Conservation (phyloP, 1,139 yeast species). For the Entelexis sorbosivorans region DNA sequence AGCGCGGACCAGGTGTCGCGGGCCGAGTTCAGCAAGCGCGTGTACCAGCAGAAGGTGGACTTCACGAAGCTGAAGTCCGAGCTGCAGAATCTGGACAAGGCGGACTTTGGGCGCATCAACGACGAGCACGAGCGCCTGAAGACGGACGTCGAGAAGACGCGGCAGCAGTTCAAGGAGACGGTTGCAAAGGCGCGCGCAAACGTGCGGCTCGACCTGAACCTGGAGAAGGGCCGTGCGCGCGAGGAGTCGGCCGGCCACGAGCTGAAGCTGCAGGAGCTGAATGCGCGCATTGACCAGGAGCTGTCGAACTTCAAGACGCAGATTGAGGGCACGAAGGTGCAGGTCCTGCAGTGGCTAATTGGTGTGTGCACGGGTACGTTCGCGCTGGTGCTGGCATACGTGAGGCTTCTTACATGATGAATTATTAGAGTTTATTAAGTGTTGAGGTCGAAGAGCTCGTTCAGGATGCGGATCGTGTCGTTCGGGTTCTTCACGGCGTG, state of each 20-base stretch:
- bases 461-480: slow-evolving; percentile 77
- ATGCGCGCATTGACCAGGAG: slow-evolving; percentile 90
- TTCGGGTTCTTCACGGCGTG: slow-evolving; percentile 83
- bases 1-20: slow-evolving; percentile 69
- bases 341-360: slow-evolving; percentile 94
- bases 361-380: slow-evolving; percentile 98
- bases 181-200: slow-evolving; percentile 85
- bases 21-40: slow-evolving; percentile 68
- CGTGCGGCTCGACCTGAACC: slow-evolving; percentile 75
- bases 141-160: slow-evolving; percentile 75
- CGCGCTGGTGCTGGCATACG: slow-evolving; percentile 83
- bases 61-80: slow-evolving; percentile 91
- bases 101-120: slow-evolving; percentile 70
- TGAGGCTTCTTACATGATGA: slow-evolving; percentile 58
- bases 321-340: slow-evolving; percentile 87
- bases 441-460: slow-evolving; percentile 49
- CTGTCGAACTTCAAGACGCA: slow-evolving; percentile 90
- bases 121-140: slow-evolving; percentile 80
- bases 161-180: slow-evolving; percentile 79
- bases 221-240: slow-evolving; percentile 90
- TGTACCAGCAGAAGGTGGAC: slow-evolving; percentile 93
- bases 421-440: not conserved
- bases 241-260: slow-evolving; percentile 91
- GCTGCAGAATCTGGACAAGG: slow-evolving; percentile 73
- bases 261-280: slow-evolving; percentile 85